Evolutionary conservation across 1,284 basidiomycete species (phyloP).

Genomic region (Ceratobasidium papillatum): DNA sequence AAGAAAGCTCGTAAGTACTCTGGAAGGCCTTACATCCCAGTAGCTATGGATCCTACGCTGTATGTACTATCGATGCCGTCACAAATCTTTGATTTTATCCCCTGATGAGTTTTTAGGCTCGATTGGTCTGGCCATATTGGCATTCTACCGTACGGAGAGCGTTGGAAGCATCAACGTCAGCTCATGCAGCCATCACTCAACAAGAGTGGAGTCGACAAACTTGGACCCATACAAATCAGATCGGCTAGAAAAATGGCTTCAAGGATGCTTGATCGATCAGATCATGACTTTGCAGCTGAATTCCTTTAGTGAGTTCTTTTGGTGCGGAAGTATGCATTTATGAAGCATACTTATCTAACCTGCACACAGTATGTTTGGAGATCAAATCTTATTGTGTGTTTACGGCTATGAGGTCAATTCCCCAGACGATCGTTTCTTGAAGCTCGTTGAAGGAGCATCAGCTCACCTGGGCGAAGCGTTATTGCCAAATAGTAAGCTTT

Average conservation of each 20-base stretch:
- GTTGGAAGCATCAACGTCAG: conserved; percentile 19
- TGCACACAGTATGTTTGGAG: background rate
- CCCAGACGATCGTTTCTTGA: background rate
- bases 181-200: conserved; percentile 13
- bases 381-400: background rate
- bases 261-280: conserved; percentile 1
- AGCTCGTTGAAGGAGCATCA: background rate
- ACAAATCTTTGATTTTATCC: too few relatives aligned
- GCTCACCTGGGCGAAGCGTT: conserved; percentile 1
- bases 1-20: background rate
- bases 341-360: too few relatives aligned
- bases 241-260: background rate
- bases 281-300: background rate
- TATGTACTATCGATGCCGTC: too few relatives aligned
- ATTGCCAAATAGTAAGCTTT: background rate
- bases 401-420: conserved; percentile 16
- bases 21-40: background rate
- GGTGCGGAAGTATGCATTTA: too few relatives aligned
- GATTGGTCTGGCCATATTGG: conserved; percentile 11
- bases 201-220: background rate
- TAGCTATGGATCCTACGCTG: conserved; percentile 1
- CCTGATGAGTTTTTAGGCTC: background rate
- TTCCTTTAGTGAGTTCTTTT: background rate
- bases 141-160: conserved; percentile 12
- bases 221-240: background rate